Evolutionary conservation across 2,329 filamentous ascomycete genomes (phyloP), one percentile per base, ranked within the genome.

Genomic region (Colletotrichum gigasporum): DNA sequence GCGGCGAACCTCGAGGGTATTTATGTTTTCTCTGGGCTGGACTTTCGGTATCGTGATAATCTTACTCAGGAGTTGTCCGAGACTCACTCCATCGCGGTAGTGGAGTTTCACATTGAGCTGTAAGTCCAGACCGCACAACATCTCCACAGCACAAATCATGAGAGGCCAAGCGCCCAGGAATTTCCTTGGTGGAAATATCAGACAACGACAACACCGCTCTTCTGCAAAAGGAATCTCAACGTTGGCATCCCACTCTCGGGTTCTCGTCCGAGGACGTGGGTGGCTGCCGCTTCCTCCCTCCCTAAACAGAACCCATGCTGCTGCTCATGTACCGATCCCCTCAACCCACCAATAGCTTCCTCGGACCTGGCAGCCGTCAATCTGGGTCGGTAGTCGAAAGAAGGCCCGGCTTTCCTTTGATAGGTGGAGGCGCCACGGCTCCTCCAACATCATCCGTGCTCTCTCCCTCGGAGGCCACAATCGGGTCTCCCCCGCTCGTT

Each of bases 121-220:
- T 30, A 11, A 16, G 39, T 28, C 57, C 32, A 48, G 34, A 50
- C 12, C 30, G 11, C 14, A 34, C 48, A 50, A 24, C 26, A 24
- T 45, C 39, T 52, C 55, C 39, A 20, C 41, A 24, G 44, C 30
- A 20, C 16, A 32, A 35, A 45, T 48, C 24, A 47, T 45, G 20
- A 39, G 24, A 35, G n/a, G 16, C 34, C 41, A 41, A 50, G 26
- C 16, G 26, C 2, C 11, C 12, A 53, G 16, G 20, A 62, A 55
- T 65, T 34, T 65, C 62, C 62, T 65, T 65, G 62, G 62, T 65
- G 62, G 62, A 65, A 65, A 44, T 65, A 54, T 14, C 62, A 32
- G 7, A 32, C 14, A 53, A 14, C 14, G 48, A 14, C 26, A 37
- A 5, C 26, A 41, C 50, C 42, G 48, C 14, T 28, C 16, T 30